Evolutionary conservation across 1,139 yeast species (phyloP).

Genomic region (Pichiaceae sp.): DNA sequence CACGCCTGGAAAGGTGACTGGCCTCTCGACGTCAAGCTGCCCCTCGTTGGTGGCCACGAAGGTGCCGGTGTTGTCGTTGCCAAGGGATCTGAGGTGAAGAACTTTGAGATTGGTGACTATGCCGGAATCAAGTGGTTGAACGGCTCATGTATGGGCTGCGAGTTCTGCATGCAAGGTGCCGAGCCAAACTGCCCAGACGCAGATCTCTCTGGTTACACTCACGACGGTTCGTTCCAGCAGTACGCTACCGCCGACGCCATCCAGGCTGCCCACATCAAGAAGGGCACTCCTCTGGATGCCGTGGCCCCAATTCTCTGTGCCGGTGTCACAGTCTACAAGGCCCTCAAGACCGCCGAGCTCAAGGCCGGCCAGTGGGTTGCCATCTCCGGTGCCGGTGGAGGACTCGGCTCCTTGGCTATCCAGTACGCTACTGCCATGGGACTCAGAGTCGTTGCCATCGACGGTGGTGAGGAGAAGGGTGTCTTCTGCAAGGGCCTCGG

Average conservation of each 20-base stretch:
- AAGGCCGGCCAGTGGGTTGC: constrained; percentile 74
- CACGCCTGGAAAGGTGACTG: constrained; percentile 78
- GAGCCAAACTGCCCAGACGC: constrained; percentile 67
- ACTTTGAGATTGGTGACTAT: constrained; percentile 65
- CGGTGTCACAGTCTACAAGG: constrained; percentile 81
- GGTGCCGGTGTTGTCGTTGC: constrained; percentile 82
- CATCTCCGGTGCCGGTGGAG: constrained; percentile 80
- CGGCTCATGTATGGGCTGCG: constrained; percentile 68
- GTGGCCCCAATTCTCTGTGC: constrained; percentile 79
- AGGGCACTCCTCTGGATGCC: constrained; percentile 61
- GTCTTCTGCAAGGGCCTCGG: constrained; percentile 49
- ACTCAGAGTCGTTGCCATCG: constrained; percentile 65
- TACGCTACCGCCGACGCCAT: constrained; percentile 81
- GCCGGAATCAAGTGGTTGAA: constrained; percentile 74
- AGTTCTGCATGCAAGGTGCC: constrained; percentile 56
- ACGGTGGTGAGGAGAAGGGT: constrained; percentile 63
- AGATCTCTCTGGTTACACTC: constrained; percentile 70
- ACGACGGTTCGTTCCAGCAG: constrained; percentile 80
- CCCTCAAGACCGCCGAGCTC: constrained; percentile 60
- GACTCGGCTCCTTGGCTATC: constrained; percentile 72
- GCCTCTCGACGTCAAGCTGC: constrained; percentile 60
- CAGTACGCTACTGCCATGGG: constrained; percentile 85
- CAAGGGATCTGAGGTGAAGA: constrained; percentile 57
- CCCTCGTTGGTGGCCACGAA: constrained; percentile 78
- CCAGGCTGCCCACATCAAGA: constrained; percentile 74